phyloP scores from a whole-genome alignment of 2,329 filamentous ascomycete genomes.

The Colletotrichum simmondsii region DNA sequence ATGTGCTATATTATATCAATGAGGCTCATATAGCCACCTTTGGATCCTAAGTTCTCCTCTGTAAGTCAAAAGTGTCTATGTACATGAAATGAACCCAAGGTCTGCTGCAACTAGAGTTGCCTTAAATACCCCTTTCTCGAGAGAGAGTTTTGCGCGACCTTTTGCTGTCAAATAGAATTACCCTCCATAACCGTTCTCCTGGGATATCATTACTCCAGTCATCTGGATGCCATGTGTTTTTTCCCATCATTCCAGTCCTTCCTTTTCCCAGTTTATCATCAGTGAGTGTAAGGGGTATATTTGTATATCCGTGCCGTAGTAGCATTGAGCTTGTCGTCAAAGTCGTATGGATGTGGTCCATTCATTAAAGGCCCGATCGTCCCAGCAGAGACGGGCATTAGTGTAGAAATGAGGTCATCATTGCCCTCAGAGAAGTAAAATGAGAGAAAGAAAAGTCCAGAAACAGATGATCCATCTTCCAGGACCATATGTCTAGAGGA shows the following conservation, averaged over 20 bases:
- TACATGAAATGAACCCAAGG: conserved; percentile 19
- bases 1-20: background rate
- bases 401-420: background rate
- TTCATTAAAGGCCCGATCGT: background rate
- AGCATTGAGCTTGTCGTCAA: conserved; percentile 24
- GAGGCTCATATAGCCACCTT: background rate
- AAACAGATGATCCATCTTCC: background rate
- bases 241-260: background rate
- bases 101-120: background rate
- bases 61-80: conserved; percentile 3
- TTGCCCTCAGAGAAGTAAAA: background rate
- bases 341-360: background rate
- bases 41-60: background rate
- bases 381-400: background rate
- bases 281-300: conserved; percentile 26
- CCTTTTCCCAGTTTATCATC: background rate
- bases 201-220: background rate
- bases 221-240: background rate
- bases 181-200: background rate
- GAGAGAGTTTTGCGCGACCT: conserved; percentile 2
- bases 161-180: background rate
- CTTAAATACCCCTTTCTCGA: background rate
- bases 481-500: conserved; percentile 42
- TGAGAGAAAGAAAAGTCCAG: background rate
- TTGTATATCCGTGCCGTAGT: conserved; percentile 24